Evolutionary conservation across 441 rosid species (phyloP), one percentile per base, ranked within the genome.

Genomic region (Raphanus hybrid): DNA sequence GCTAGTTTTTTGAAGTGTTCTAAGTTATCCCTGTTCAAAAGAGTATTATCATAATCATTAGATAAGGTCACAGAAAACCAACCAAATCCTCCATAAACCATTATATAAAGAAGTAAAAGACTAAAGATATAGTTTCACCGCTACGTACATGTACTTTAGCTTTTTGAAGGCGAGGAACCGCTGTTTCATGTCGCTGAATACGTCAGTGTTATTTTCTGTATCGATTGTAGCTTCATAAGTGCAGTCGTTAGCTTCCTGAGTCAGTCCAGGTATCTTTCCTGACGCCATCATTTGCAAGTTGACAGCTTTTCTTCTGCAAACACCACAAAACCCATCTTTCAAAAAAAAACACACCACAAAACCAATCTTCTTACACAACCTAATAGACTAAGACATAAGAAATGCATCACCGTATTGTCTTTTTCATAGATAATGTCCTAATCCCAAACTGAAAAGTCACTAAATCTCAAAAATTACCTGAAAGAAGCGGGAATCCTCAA

Each of bases 121-220:
- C 39, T 23, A 16, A 60, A 37, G 59, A n/a, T 11, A 55, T 14
- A 5, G 67, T 8, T 64, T 74, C 66, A 57, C 67, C 10, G 16
- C 11, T 9, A 67, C 90, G 84, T 84, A 93, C 97, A 91, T 81
- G 87, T 89, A 96, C 68, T 81, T 92, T 63, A 86, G 78, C 86
- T 82, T 86, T 82, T 93, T 96, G 78, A 96, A 96, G 58, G 81
- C 75, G 69, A 88, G 80, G 83, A 96, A 93, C 45, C 88, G 86
- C 32, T 84, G 87, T 82, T 88, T 88, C 90, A 96, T 84, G 78
- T 84, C 86, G 70, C 78, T 87, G 77, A 96, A 93, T 15, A 87
- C 77, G 75, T 87, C 88, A 55, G 63, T 6, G 18, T 72, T 87
- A 11, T 39, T 72, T 73, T 82, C 68, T 68, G 34, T 79, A 55